phyloP scores from a whole-genome alignment of 768 basidiomycete genomes.

The Fomitopsis pulvina region DNA sequence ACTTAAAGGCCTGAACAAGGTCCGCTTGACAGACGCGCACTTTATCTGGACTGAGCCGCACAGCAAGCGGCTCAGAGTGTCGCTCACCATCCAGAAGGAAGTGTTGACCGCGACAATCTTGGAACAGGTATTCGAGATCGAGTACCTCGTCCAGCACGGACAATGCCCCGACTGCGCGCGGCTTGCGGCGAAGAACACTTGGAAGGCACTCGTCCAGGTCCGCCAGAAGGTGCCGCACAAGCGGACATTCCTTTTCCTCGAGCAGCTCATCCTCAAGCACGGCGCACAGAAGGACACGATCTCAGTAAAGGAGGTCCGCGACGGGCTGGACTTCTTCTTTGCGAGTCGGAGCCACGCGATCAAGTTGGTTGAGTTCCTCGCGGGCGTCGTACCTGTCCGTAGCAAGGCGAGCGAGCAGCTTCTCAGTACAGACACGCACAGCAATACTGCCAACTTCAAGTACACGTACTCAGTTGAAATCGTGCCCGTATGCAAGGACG shows the following conservation, averaged over 20 bases:
- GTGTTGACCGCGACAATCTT: conserved; percentile 91
- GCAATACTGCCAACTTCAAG: conserved; percentile 91
- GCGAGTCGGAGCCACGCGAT: conserved; percentile 83
- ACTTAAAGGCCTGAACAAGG: conserved; percentile 89
- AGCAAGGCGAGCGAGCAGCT: conserved; percentile 94
- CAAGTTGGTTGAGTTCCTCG: conserved; percentile 94
- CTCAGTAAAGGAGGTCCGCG: conserved; percentile 84
- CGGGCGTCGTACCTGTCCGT: conserved; percentile 64
- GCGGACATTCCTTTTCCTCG: conserved; percentile 94
- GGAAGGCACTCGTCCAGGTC: conserved; percentile 98
- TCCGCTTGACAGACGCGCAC: conserved; percentile 94
- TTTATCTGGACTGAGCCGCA: conserved; percentile 99
- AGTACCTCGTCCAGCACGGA: conserved; percentile 89
- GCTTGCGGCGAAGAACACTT: conserved; percentile 97
- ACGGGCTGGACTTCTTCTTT: conserved; percentile 98
- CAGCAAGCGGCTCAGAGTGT: conserved; percentile 86
- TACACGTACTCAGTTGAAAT: conserved; percentile 98
- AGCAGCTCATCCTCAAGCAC: conserved; percentile 95
- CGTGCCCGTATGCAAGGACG: conserved; percentile 95
- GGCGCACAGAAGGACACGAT: conserved; percentile 96
- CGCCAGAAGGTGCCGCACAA: conserved; percentile 98
- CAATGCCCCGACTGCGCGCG: conserved; percentile 94
- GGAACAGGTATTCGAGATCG: conserved; percentile 96
- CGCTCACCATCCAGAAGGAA: conserved; percentile 98
- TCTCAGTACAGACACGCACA: conserved; percentile 87